Evolutionary conservation across 805 yeast genomes (phyloP).

Genomic region (Kazachstania taianensis): DNA sequence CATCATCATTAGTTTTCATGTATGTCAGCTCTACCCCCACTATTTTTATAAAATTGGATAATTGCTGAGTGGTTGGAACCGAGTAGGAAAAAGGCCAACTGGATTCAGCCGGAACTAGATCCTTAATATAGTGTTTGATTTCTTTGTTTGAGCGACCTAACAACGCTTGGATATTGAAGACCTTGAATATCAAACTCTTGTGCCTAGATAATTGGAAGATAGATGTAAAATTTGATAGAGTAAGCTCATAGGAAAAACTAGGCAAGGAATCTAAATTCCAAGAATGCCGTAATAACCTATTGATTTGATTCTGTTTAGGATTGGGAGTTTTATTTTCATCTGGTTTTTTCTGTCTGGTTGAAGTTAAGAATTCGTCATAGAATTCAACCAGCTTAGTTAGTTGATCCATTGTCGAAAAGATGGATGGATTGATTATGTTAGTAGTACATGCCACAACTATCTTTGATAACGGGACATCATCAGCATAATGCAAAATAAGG

Average conservation of each 20-base stretch:
- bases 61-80: conserved; percentile 4
- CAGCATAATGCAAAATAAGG: conserved; percentile 14
- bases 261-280: conserved; percentile 10
- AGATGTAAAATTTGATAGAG: conserved; percentile 20
- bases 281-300: background rate
- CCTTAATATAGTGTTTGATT: background rate
- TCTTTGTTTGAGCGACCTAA: conserved; percentile 9
- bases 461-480: conserved; percentile 10
- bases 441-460: conserved; percentile 16
- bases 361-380: background rate
- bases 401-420: conserved; percentile 18
- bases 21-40: conserved; percentile 16
- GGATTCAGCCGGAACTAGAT: background rate
- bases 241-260: conserved; percentile 16
- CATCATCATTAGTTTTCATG: conserved; percentile 8
- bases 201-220: conserved; percentile 15
- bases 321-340: background rate
- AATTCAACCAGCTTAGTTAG: conserved; percentile 8
- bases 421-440: conserved; percentile 24
- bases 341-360: background rate
- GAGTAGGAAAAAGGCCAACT: background rate
- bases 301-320: background rate
- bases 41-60: conserved; percentile 18
- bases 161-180: conserved; percentile 16
- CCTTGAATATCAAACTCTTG: conserved; percentile 16